Percentiles rank a stretch among this genome's conserved stretches.
Evolutionary conservation across 169 alveolate genomes (phyloP).

Genomic region (Plasmodium fragile): DNA sequence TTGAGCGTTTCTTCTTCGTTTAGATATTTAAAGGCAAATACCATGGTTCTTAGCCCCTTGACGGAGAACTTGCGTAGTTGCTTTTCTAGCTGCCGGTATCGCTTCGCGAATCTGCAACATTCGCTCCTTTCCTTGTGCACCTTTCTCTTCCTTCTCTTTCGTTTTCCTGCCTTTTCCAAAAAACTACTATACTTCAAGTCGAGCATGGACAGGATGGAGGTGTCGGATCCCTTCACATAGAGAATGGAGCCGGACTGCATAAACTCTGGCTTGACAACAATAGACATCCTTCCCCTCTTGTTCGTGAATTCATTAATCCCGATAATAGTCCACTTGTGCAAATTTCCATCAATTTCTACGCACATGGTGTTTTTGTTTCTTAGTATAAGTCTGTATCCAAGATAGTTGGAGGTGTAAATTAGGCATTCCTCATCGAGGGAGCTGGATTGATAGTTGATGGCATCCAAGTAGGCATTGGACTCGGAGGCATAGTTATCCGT

Average conservation of each 20-base stretch:
- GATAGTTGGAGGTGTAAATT: slow-evolving; percentile 57
- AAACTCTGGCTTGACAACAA: slow-evolving; percentile 71
- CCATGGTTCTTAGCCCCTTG: slow-evolving; percentile 95
- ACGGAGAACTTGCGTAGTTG: slow-evolving; percentile 85
- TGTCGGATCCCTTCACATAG: slow-evolving; percentile 75
- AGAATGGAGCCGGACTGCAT: slow-evolving; percentile 62
- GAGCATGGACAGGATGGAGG: slow-evolving; percentile 59
- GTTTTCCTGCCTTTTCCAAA: slow-evolving; percentile 21
- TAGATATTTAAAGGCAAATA: slow-evolving; percentile 92
- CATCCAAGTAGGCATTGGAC: slow-evolving; percentile 55
- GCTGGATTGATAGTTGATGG: slow-evolving; percentile 72
- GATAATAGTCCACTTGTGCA: slow-evolving; percentile 71
- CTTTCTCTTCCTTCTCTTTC: slow-evolving; percentile 15
- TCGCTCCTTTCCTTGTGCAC: not conserved
- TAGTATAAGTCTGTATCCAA: slow-evolving; percentile 64
- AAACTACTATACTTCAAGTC: slow-evolving; percentile 63
- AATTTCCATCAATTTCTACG: slow-evolving; percentile 58
- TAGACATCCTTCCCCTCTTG: slow-evolving; percentile 74
- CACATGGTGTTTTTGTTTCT: slow-evolving; percentile 75
- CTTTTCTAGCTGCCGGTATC: slow-evolving; percentile 57
- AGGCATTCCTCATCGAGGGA: slow-evolving; percentile 75
- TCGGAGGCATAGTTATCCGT: slow-evolving; percentile 24
- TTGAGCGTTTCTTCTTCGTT: slow-evolving; percentile 86
- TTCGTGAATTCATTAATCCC: slow-evolving; percentile 76
- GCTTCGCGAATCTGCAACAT: slow-evolving; percentile 24